Base-by-base conservation (phyloP, 495 filamentous ascomycete genomes). In the Cladorrhinum samala region DNA sequence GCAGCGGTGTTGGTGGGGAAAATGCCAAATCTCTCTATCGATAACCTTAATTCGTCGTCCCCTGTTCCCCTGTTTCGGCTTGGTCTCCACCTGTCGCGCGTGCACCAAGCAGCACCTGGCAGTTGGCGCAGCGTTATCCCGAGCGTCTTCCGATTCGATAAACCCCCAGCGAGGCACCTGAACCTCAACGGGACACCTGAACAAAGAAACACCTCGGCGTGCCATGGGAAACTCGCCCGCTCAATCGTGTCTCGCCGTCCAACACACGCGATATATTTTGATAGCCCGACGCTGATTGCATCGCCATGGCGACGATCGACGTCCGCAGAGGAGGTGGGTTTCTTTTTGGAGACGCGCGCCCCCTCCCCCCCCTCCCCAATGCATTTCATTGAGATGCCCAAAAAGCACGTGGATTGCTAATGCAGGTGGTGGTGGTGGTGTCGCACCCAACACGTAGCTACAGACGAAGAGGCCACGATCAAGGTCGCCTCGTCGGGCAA, bases 401-500 rank as follows among this genome's bases (percentile, higher is more conserved):
- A 20, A 41, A 43, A 23, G 6, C 47, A 21, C 30, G 45, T 17
- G 7, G 30, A 37, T 37, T 37, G 45, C 36, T 19, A 17, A 41
- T 38, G 33, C 21, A 20, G 2, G 18, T 5, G 13, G 38, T 24
- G 19, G 30, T 14, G 14, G 30, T 14, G 14, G 7, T 7, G 30
- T 14, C 39, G 11, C 37, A 39, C 37, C 14, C 37, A 39, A 39
- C 9, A 39, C 37, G 17, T 13, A 25, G 40, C 24, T 11, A 36
- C 47, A 64, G 76, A 78, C 50, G 76, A 78, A 45, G 77, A 81
- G 54, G 68, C 70, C 47, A 80, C 76, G 17, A 79, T 80, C 61
- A 81, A 81, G 58, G 77, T 79, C 50, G 74, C 77, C 30, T 78
- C 81, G 48, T 41, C 52, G 14, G 27, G 27, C 11, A 5, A 5